Evolutionary conservation across 2,329 filamentous ascomycete species (phyloP).

Genomic region (Fusarium liriodendri): DNA sequence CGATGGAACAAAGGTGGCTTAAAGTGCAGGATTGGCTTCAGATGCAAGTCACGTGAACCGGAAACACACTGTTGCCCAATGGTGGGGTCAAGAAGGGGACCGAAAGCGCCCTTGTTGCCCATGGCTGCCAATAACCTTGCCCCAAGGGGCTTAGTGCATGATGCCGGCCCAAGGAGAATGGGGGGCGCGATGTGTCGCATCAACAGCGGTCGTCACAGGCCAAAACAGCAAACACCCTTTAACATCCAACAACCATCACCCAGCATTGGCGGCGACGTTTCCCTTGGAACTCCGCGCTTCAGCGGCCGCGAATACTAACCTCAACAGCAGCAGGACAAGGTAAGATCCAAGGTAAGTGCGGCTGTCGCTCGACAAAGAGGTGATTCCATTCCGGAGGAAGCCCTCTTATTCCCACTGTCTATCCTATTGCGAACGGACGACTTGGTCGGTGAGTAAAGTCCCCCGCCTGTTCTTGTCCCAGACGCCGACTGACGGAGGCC

Average conservation of each 20-base stretch:
- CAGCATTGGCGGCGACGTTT: slow-evolving; percentile 39
- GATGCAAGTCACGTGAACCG: slow-evolving; percentile 34
- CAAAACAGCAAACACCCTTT: slow-evolving; percentile 41
- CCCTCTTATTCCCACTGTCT: slow-evolving; percentile 7
- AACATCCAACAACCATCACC: slow-evolving; percentile 37
- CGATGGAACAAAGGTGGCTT: slow-evolving; percentile 2
- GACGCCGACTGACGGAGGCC: slow-evolving; percentile 28
- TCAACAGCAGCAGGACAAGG: slow-evolving; percentile 30
- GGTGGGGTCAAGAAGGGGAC: slow-evolving; percentile 33
- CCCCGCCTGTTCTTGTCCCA: slow-evolving; percentile 31
- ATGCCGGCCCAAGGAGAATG: slow-evolving; percentile 42
- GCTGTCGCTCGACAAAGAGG: slow-evolving; percentile 16
- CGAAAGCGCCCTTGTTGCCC: slow-evolving; percentile 44
- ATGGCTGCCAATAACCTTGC: slow-evolving; percentile 45
- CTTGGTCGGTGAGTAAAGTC: slow-evolving; percentile 42
- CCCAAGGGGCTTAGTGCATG: slow-evolving; percentile 34
- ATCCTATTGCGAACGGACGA: slow-evolving; percentile 2
- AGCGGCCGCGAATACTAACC: slow-evolving; percentile 45
- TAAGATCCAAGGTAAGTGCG: slow-evolving; percentile 34
- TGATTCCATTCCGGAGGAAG: slow-evolving; percentile 12
- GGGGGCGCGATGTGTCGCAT: slow-evolving; percentile 45
- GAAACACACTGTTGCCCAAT: slow-evolving; percentile 38
- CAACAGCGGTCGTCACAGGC: slow-evolving; percentile 43
- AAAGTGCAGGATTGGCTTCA: not conserved
- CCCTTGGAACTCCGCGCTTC: slow-evolving; percentile 43